phyloP scores from a whole-genome alignment of 176 grass and related monocot genomes.

The Cymbopogon citratus region DNA sequence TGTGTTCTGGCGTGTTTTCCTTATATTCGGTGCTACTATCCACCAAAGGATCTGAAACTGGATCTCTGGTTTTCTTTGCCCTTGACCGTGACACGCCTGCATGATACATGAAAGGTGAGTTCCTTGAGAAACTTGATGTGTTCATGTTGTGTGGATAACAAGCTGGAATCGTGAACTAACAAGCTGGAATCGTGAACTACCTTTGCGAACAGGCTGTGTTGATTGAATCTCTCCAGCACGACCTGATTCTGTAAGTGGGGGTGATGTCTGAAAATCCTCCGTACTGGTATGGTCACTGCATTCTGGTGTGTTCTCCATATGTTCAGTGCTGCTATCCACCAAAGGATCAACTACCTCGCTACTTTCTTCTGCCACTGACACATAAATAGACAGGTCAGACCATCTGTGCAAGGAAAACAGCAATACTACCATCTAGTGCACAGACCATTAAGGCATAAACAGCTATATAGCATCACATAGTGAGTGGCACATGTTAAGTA shows the following conservation, averaged over 20 bases:
- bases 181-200: slow-evolving; percentile 18
- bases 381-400: slow-evolving; percentile 16
- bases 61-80: slow-evolving; percentile 52
- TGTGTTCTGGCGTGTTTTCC: slow-evolving; percentile 32
- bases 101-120: neutral
- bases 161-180: slow-evolving; percentile 10
- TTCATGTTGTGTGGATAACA: neutral
- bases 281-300: slow-evolving; percentile 28
- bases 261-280: slow-evolving; percentile 39
- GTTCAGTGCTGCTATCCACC: neutral
- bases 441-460: slow-evolving; percentile 9
- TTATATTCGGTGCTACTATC: slow-evolving; percentile 19
- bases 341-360: slow-evolving; percentile 57
- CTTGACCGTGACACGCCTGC: slow-evolving; percentile 36
- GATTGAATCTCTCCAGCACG: slow-evolving; percentile 51
- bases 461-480: neutral
- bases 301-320: slow-evolving; percentile 33
- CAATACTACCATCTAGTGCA: neutral
- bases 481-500: neutral
- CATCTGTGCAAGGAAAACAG: neutral
- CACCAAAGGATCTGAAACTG: slow-evolving; percentile 37
- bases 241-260: slow-evolving; percentile 19
- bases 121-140: slow-evolving; percentile 11
- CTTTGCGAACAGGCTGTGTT: slow-evolving; percentile 34
- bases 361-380: slow-evolving; percentile 41